phyloP scores from a whole-genome alignment of 805 yeast species.

The Pichia nanzhaoensis region DNA sequence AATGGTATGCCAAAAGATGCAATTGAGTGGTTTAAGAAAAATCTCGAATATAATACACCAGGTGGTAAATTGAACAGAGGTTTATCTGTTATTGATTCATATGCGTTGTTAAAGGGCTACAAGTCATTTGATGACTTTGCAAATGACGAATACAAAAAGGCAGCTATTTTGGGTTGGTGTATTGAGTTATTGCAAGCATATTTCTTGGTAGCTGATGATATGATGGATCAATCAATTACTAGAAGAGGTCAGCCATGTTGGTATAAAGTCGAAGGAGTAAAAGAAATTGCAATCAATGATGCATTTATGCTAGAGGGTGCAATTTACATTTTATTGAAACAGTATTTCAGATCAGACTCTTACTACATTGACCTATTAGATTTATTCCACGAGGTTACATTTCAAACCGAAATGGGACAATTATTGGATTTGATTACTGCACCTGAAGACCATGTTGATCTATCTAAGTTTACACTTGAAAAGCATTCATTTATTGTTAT shows the following conservation, averaged over 20 bases:
- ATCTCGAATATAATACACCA: slow-evolving; percentile 79
- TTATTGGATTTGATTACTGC: slow-evolving; percentile 92
- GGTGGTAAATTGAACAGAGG: slow-evolving; percentile 98
- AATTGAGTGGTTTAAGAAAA: slow-evolving; percentile 71
- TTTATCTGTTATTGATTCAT: slow-evolving; percentile 89
- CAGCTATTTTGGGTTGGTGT: slow-evolving; percentile 91
- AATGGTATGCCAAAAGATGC: slow-evolving; percentile 87
- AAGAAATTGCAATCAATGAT: slow-evolving; percentile 93
- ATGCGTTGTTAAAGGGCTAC: slow-evolving; percentile 66
- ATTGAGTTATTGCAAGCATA: slow-evolving; percentile 93
- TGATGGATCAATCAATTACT: slow-evolving; percentile 95
- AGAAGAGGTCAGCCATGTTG: slow-evolving; percentile 99
- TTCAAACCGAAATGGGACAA: slow-evolving; percentile 97
- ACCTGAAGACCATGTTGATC: slow-evolving; percentile 90
- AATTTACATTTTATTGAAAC: slow-evolving; percentile 81
- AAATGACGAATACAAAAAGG: slow-evolving; percentile 67
- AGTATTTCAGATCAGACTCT: slow-evolving; percentile 72
- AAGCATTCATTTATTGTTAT: slow-evolving; percentile 95
- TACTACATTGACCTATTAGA: slow-evolving; percentile 89
- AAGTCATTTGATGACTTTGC: slow-evolving; percentile 48
- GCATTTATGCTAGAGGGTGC: slow-evolving; percentile 96
- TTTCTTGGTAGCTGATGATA: slow-evolving; percentile 95
- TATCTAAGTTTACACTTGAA: slow-evolving; percentile 74
- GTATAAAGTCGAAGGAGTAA: slow-evolving; percentile 77
- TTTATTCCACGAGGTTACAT: slow-evolving; percentile 93